Evolutionary conservation across 2,329 filamentous ascomycete species (phyloP).

Genomic region (Scytalidium lignicola): DNA sequence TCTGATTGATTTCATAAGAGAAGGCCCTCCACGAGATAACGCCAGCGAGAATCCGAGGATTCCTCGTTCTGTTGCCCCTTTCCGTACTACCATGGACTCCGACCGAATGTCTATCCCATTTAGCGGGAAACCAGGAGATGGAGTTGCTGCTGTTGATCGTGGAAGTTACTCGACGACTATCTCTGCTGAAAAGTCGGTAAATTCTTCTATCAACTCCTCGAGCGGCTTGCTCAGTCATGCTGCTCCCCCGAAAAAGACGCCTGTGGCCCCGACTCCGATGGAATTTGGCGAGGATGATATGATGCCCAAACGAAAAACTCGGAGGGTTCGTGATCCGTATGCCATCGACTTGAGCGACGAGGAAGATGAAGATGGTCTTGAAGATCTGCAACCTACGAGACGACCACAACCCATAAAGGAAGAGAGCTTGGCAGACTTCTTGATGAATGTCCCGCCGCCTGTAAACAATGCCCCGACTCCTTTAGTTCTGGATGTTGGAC

Average conservation of each 20-base stretch:
- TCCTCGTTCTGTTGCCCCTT: slow-evolving; percentile 77
- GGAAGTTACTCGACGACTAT: slow-evolving; percentile 39
- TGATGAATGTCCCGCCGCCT: slow-evolving; percentile 65
- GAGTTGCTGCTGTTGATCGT: slow-evolving; percentile 53
- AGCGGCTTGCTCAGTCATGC: slow-evolving; percentile 56
- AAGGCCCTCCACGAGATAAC: slow-evolving; percentile 62
- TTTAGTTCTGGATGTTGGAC: not conserved
- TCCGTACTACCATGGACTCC: slow-evolving; percentile 79
- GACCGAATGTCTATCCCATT: slow-evolving; percentile 61
- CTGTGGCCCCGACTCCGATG: slow-evolving; percentile 8
- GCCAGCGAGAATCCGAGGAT: slow-evolving; percentile 63
- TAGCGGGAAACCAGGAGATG: slow-evolving; percentile 50
- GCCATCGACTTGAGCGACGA: slow-evolving; percentile 71
- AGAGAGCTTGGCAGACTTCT: slow-evolving; percentile 69
- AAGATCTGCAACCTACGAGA: slow-evolving; percentile 7
- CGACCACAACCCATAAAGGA: slow-evolving; percentile 33
- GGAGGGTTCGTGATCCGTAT: slow-evolving; percentile 81
- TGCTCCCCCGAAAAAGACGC: slow-evolving; percentile 28
- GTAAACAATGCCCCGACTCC: slow-evolving; percentile 29
- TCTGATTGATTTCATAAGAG: slow-evolving; percentile 90
- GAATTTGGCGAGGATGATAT: slow-evolving; percentile 30
- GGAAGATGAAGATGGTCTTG: slow-evolving; percentile 25
- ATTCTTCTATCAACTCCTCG: slow-evolving; percentile 63
- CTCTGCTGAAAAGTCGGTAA: slow-evolving; percentile 36
- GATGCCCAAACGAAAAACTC: slow-evolving; percentile 68